These are phyloP conservation scores for Citrus maxima DNA, from an alignment of 345 rosid genomes.

Conservation along the genomic window DNA sequence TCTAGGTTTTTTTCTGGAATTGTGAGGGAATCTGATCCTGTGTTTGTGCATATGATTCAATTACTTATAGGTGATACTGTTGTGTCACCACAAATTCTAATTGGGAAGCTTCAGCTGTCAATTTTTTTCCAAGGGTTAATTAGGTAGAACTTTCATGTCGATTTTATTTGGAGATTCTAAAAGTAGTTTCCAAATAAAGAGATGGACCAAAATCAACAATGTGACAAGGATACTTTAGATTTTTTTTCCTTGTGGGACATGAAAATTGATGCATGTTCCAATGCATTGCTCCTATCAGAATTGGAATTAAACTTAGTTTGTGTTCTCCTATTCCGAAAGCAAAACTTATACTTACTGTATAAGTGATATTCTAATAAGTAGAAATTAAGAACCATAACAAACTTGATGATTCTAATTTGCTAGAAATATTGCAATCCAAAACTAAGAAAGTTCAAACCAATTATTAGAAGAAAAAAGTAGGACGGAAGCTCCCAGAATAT, in stretches of 20 bases:
- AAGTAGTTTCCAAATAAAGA: neutral
- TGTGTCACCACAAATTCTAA: neutral
- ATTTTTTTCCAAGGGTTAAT: neutral
- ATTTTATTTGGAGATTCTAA: neutral
- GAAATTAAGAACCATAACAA: neutral
- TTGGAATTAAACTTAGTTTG: no score
- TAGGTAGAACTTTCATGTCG: neutral
- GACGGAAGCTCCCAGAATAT: neutral
- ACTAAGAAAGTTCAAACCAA: neutral
- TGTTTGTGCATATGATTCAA: neutral
- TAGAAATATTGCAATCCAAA: neutral
- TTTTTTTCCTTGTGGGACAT: neutral
- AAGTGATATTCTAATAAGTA: no score
- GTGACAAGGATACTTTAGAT: neutral
- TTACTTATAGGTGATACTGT: neutral
- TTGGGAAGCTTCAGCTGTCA: neutral
- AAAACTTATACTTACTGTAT: no score
- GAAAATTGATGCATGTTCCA: neutral
- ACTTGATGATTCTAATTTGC: neutral
- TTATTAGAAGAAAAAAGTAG: no score
- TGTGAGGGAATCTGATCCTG: neutral
- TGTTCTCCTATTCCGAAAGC: no score
- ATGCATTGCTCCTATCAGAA: no score
- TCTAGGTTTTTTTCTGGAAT: constrained; percentile 19
- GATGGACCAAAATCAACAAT: neutral